Base-by-base conservation (phyloP, 345 rosid genomes). In the Citrus reticulata region DNA sequence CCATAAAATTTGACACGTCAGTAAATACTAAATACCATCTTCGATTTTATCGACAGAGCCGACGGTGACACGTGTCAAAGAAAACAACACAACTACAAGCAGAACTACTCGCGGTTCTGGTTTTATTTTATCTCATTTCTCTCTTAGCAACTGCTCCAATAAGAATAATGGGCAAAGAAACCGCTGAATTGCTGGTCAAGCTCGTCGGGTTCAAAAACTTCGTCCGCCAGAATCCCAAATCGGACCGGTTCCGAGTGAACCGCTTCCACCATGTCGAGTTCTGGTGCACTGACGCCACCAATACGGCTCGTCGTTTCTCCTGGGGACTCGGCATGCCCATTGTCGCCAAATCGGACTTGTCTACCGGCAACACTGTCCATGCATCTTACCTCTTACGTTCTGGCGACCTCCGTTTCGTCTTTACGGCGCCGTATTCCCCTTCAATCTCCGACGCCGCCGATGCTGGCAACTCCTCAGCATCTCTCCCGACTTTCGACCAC, bases 281-380 rank as follows among this genome's bases (percentile, higher is more conserved):
- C 88, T 95, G 98, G 98, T 93, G 93, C 86, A 68, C 82, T 76
- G 98, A 95, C 70, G 95, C 98, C 70, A 90, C 96, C 81, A 95
- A 95, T 83, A 67, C 87, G 68, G 80, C 95, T 8, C 92, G 92
- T 54, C 96, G 98, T 49, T 95, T 95, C 89, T 89, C 97, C 0
- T 95, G 97, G 97, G 99, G 94, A 4, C 93, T 95, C 37, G 99
- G 98, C 39, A 93, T 93, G 99, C 88, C 87, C 4, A 54, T 95
- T 77, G 70, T 88, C 70, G 95, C 93, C 27, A 95, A 93, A 81
- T 95, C 99, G 9, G 99, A 95, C 75, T 94, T 95, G 57, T 95
- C 98, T 83, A 93, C 99, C 40, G 99, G 98, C 0, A 95, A 95
- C 85, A 65, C 69, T 58, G 85, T 88, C 39, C 99, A 95, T 70